Evolutionary conservation across 805 yeast genomes (phyloP), one percentile per base, ranked within the genome.

Genomic region (Wickerhamiella australiensis): DNA sequence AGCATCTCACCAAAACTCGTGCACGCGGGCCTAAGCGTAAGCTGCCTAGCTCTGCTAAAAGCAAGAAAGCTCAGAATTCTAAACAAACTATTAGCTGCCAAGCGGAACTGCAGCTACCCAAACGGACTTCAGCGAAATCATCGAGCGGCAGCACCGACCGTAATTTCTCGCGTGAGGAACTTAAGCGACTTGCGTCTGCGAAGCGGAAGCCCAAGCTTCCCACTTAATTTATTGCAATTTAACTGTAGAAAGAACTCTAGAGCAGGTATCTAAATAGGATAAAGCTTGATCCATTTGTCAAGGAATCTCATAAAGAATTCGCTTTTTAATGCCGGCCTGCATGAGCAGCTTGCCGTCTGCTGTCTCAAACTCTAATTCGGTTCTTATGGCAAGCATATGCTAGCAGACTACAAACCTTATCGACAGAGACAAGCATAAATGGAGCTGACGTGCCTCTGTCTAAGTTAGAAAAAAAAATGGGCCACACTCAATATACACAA

Each of bases 161-260:
- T 17, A 33, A 6, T 5, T 20, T 46, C 20, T 46, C 49, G n/a
- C 29, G 41, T 6, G 36, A 46, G 12, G 49, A 46, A 17, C 42
- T 46, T 6, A 46, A 26, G 29, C 49, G 49, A 15, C 23, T 46
- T 15, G 49, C 49, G 3, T 46, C 49, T n/a, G 43, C 49, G 9
- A 46, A 46, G 36, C 44, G 31, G 27, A 41, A 41, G 13, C 44
- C 44, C 3, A 41, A 33, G 38, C 18, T 33, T 17, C 15, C 38
- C 20, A 33, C 38, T 9, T 33, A 33, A 33, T 9, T 33, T 33
- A 33, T 33, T 33, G 27, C 6, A 25, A 25, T 11, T n/a, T n/a
- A 7, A 33, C 15, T 9, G 15, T 31, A 9, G 6, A 31, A 5
- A 33, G 38, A 20, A 33, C 38, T 9, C n/a, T 29, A 29, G 33